Evolutionary conservation across 2,329 filamentous ascomycete genomes (phyloP).

Genomic region (Ilyonectria destructans): DNA sequence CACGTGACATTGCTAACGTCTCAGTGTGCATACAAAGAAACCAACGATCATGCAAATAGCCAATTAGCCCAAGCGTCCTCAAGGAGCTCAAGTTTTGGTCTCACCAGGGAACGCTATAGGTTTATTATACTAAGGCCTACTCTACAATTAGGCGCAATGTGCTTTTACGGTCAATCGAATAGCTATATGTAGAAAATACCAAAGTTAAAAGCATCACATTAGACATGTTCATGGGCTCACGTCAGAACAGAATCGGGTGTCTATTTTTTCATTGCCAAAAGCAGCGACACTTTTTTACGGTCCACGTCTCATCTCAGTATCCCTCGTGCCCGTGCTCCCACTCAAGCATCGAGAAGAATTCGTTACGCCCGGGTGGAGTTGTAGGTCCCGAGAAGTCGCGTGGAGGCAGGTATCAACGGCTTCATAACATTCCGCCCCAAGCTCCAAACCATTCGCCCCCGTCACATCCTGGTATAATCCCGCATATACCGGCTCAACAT

Average conservation of each 20-base stretch:
- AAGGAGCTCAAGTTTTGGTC: too few species aligned
- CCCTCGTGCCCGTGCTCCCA: slow-evolving; percentile 21
- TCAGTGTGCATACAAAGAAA: not conserved
- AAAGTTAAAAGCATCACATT: not conserved
- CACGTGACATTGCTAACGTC: not conserved
- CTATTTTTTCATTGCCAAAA: slow-evolving; percentile 46
- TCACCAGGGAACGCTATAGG: too few species aligned
- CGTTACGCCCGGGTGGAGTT: slow-evolving; percentile 5
- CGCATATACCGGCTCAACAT: slow-evolving; percentile 26
- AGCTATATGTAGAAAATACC: not conserved
- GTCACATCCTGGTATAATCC: slow-evolving; percentile 40
- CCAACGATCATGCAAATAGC: not conserved
- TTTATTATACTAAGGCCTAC: too few species aligned
- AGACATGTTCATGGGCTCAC: not conserved
- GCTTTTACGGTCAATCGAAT: too few species aligned
- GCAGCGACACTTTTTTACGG: slow-evolving; percentile 48
- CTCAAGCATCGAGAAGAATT: slow-evolving; percentile 21
- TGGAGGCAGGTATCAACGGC: slow-evolving; percentile 30
- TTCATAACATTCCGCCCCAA: slow-evolving; percentile 28
- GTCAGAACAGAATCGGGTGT: slow-evolving; percentile 31
- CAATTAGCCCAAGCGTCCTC: not conserved
- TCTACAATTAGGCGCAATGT: too few species aligned
- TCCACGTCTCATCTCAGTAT: slow-evolving; percentile 35
- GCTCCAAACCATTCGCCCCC: slow-evolving; percentile 32
- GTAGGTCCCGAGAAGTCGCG: slow-evolving; percentile 15